A percentile compares a stretch with the other conserved stretches of the same genome.
phyloP scores from a whole-genome alignment of 1,284 basidiomycete species.

The Bondarzewia mesenterica region DNA sequence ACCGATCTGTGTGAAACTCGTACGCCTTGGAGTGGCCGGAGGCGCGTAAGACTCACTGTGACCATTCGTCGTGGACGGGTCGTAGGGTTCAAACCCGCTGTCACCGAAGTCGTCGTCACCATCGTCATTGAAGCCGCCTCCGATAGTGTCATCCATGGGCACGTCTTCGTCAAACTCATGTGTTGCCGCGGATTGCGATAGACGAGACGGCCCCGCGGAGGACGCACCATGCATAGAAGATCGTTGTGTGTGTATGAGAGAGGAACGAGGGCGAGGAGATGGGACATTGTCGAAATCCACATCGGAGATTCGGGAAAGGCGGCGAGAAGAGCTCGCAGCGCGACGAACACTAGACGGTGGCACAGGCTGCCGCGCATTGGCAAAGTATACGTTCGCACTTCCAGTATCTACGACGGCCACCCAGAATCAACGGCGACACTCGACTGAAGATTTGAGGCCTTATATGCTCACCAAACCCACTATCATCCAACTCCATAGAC shows the following conservation, averaged over 20 bases:
- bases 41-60: neutral
- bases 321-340: constrained; percentile 36
- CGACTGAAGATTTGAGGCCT: neutral
- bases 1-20: constrained; percentile 40
- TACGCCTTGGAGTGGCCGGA: constrained; percentile 23
- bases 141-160: constrained; percentile 19
- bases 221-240: constrained; percentile 27
- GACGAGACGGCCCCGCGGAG: constrained; percentile 37
- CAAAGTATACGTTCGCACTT: constrained; percentile 50
- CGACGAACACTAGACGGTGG: constrained; percentile 40
- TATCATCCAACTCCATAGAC: constrained; percentile 62
- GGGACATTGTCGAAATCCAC: constrained; percentile 63
- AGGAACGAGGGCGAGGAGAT: constrained; percentile 42
- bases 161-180: constrained; percentile 27
- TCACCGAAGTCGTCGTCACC: constrained; percentile 12
- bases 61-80: neutral
- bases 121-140: constrained; percentile 14
- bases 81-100: constrained; percentile 6
- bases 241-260: constrained; percentile 23
- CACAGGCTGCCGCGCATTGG: constrained; percentile 36
- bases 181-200: constrained; percentile 28
- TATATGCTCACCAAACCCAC: constrained; percentile 34
- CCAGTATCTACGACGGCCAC: constrained; percentile 19
- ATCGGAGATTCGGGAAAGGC: constrained; percentile 42
- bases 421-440: constrained; percentile 12